Conservation (phyloP, 2,329 filamentous ascomycete genomes). For the Cephalotrichum gorgonifer region DNA sequence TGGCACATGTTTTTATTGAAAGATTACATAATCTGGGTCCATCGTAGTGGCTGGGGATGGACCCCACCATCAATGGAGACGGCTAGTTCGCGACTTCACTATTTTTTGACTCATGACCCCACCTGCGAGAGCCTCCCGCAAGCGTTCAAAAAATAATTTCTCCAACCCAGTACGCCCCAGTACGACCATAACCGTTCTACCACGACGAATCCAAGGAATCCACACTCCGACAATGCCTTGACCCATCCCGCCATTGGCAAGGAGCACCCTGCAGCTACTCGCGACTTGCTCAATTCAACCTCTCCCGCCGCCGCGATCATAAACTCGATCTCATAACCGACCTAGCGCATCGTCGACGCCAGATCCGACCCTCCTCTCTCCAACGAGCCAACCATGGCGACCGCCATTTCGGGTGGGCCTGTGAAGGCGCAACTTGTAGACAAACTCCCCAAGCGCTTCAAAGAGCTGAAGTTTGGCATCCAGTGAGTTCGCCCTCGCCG, state of each 20-base stretch:
- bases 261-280: background rate
- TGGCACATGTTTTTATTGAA: too few relatives aligned
- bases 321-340: too few relatives aligned
- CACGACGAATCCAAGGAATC: background rate
- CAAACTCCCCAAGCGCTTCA: conserved; percentile 81
- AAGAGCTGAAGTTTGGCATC: conserved; percentile 87
- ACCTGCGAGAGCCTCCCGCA: background rate
- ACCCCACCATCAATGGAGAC: background rate
- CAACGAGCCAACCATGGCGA: background rate
- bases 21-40: background rate
- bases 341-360: background rate
- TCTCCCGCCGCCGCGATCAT: background rate
- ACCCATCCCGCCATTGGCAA: background rate
- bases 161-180: background rate
- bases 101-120: background rate
- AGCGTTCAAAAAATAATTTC: background rate
- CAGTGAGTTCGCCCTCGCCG: conserved; percentile 53
- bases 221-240: background rate
- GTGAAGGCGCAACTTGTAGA: conserved; percentile 86
- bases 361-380: background rate
- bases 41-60: too few relatives aligned
- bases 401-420: conserved; percentile 17
- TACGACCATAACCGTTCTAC: background rate
- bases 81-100: background rate
- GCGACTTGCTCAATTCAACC: background rate